Evolutionary conservation across 306 rosid species (phyloP), one percentile per base, ranked within the genome.

Genomic region (Styphnolobium japonicum): DNA sequence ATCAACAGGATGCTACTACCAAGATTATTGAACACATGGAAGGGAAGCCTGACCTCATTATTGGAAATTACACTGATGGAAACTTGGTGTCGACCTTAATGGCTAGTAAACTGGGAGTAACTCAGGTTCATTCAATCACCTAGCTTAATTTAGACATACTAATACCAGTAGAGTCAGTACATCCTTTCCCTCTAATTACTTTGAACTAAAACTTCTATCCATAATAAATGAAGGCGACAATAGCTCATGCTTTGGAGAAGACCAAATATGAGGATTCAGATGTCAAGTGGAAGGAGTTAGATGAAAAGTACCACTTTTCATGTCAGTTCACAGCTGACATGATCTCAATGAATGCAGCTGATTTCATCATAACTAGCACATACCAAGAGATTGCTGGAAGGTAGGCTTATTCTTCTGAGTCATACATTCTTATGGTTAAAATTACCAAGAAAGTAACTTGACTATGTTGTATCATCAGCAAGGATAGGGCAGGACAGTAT

Each of bases 1-100:
- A 29, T 64, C 31, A 60, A 34, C 84, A 93, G 97, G 96, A 90
- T 87, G 92, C 98, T 46, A 82, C 91, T 19, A 31, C 67, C 40
- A 94, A 85, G 89, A 82, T 94, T 82, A 79, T 92, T 67, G 85
- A 89, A 15, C 78, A 53, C 75, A 87, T 94, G 94, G 91, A 90
- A 2, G 81, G 86, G 75, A 94, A 94, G 82, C 98, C 98, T 4
- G 92, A 94, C 73, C 98, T 94, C 55, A 65, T 94, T 3, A 92
- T 94, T 80, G 98, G 98, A 42, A 94, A 94, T 88, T 94, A 94
- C 82, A 92, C 91, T 21, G 98, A 94, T 86, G 98, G 98, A 87
- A 92, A 94, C 90, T 82, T 94, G 85, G 97, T 92, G 66, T 91
- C 98, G 33, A 90, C 98, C 77, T 86, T 94, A 81, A 82, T 87